These are phyloP conservation scores for Pisolithus thermaeus DNA, from an alignment of 1,284 basidiomycete genomes.

Conservation along the genomic window DNA sequence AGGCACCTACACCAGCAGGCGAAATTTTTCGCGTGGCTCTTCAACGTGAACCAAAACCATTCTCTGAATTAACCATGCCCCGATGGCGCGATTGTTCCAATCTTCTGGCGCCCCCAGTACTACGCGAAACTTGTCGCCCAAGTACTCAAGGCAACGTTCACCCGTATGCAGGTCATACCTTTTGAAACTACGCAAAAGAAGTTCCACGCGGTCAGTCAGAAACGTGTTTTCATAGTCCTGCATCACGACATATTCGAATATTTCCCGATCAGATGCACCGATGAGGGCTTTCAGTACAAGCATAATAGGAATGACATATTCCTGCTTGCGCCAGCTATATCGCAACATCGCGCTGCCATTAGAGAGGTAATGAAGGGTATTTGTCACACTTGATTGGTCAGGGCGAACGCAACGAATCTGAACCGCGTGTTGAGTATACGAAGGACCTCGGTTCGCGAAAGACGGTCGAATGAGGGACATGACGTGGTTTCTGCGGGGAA, in stretches of 20 bases:
- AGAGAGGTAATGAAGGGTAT: conserved; percentile 94
- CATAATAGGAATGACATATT: conserved; percentile 98
- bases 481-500: conserved; percentile 86
- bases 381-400: conserved; percentile 90
- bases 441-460: conserved; percentile 89
- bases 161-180: conserved; percentile 85
- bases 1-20: conserved; percentile 79
- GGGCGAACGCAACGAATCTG: conserved; percentile 92
- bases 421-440: conserved; percentile 91
- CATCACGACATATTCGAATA: conserved; percentile 97
- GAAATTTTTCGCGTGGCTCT: conserved; percentile 91
- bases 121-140: conserved; percentile 97
- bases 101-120: conserved; percentile 92
- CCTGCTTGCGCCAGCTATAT: conserved; percentile 97
- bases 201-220: conserved; percentile 94
- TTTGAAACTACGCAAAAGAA: conserved; percentile 97
- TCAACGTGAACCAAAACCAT: conserved; percentile 90
- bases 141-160: conserved; percentile 91
- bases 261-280: conserved; percentile 94
- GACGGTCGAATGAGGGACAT: conserved; percentile 82
- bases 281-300: conserved; percentile 94
- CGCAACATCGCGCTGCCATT: conserved; percentile 95
- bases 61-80: conserved; percentile 80
- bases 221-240: conserved; percentile 98
- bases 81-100: conserved; percentile 82